Base-by-base conservation (phyloP, 1,139 yeast genomes). In the Candida pseudoviswanathii region DNA sequence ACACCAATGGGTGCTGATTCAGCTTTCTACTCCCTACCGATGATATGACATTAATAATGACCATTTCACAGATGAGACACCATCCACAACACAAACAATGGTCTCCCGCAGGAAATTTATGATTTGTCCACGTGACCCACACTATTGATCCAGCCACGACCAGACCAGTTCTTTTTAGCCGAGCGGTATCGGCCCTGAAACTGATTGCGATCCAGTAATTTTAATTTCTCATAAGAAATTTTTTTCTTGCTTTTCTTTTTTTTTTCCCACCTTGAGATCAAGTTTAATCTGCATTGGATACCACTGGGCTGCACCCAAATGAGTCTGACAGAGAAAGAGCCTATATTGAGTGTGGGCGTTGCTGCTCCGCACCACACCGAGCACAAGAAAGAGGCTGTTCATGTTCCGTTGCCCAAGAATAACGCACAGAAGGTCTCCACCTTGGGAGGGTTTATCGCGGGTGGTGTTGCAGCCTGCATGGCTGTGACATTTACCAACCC, bases 401-500 rank as follows among this genome's bases (percentile, higher is more conserved):
- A n/a, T n/a, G n/a, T n/a, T n/a, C n/a, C n/a, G 30, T 26, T 39
- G 29, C n/a, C 25, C 24, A 36, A 41, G 10, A 49, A 49, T 16
- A 47, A 49, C 47, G 78, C 81, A 8, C 84, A 83, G 61, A 73
- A 78, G 58, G 79, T 86, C 11, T 78, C 87, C 32, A 77, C 86
- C 1, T 59, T 80, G 7, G 96, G 97, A 26, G 96, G 97, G 3
- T 91, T 92, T 60, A 64, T 86, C 4, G 97, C 97, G 10, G 99
- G 98, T 3, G 97, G 96, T 5, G 58, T 90, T 8, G 99, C 99
- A 1, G 97, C 98, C 2, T 92, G 98, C 72, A 96, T 96, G 47
- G 98, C 99, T 0, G 99, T 94, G 36, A 94, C 97, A 0, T 87
- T 92, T 66, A 92, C 98, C 8, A 94, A 94, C 64, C 99, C 99